Base-by-base conservation (phyloP, 225 moss, liverwort and hornwort species). In the Antitrichia curtipendula region DNA sequence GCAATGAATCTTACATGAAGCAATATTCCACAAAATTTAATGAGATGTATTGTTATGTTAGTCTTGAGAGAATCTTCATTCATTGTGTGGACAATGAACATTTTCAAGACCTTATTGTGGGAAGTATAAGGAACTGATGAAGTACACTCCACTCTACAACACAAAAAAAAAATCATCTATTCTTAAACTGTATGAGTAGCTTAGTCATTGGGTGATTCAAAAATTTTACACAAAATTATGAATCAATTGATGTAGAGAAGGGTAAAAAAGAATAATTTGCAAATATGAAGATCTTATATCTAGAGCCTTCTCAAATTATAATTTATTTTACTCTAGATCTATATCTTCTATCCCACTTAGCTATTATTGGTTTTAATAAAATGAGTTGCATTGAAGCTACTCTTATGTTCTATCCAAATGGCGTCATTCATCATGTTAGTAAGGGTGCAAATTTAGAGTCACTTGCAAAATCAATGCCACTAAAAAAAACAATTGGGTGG, bases 61-160 rank as follows among this genome's bases (percentile, higher is more conserved):
- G 3, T 45, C 10, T 9, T 29, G 7, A 47, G 3, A 31, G 18
- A 73, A 0, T 29, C 18, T 45, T 45, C 6, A 16, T 72, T 45
- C 1, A 10, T 45, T 11, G 2, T 28, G 0, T 4, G 0, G 1
- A 72, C 0, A 1, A 31, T 31, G 31, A 47, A 7, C 19, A 47
- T 45, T 47, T 47, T 73, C 11, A 73, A 73, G 4, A 1, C 12
- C 4, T 47, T 20, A 20, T 31, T 31, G 2, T 49, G 0, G 1
- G 19, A 49, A 6, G 7, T 31, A 31, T 19, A 47, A 31, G 1
- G 19, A 32, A 49, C 0, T 0, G 0, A 74, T 74, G 12, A 49
- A 74, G 7, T 31, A 0, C 9, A 1, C 1, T 7, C 2, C 0
- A 31, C 0, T 74, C 0, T 74, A 1, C 7, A 3, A 72, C 14